Base-by-base conservation (phyloP, 2,329 filamentous ascomycete species). In the Fusarium citri region DNA sequence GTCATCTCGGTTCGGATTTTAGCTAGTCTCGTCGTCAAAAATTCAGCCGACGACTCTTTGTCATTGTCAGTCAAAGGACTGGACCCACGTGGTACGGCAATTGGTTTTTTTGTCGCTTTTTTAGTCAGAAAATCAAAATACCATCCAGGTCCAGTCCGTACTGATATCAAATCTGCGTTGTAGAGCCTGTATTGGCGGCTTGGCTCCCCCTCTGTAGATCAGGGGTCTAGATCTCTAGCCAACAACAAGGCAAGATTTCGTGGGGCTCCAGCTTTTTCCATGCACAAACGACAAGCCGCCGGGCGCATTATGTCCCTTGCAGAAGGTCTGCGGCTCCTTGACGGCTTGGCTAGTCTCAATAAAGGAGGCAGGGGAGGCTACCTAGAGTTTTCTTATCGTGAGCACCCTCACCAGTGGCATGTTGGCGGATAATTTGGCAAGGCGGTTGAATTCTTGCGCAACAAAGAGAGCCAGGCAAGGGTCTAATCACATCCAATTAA, bases 201-300 rank as follows among this genome's bases (percentile, higher is more conserved):
- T 66, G 72, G 68, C 68, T 72, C 51, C 65, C 47, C 66, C 53
- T 62, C 45, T 59, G 64, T 61, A 68, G 65, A 75, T 74, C 64
- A 68, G 70, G 63, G 73, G 61, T 65, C 63, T 70, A 68, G 73
- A 74, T 75, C 65, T 65, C 61, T 56, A 60, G 26, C 58, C 63
- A 61, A 66, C 61, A 61, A 58, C 64, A 72, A 71, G 71, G 69
- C 70, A 49, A 37, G 54, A 30, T 65, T 72, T 64, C 66, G 70
- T 59, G 70, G 73, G 73, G 73, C 73, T 75, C 72, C 69, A 73
- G 68, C 69, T 75, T 75, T 75, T 63, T 63, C 49, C 68, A 75
- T 73, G 62, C 64, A 59, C 71, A 69, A 59, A 20, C 22, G 34
- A 51, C 34, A 25, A 23, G 71, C 65, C 61, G 66, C 65, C 58